Percentiles rank a stretch among this genome's conserved stretches.
Evolutionary conservation across 2,329 filamentous ascomycete species (phyloP).

Genomic region (Cladosporium cucumerinum): DNA sequence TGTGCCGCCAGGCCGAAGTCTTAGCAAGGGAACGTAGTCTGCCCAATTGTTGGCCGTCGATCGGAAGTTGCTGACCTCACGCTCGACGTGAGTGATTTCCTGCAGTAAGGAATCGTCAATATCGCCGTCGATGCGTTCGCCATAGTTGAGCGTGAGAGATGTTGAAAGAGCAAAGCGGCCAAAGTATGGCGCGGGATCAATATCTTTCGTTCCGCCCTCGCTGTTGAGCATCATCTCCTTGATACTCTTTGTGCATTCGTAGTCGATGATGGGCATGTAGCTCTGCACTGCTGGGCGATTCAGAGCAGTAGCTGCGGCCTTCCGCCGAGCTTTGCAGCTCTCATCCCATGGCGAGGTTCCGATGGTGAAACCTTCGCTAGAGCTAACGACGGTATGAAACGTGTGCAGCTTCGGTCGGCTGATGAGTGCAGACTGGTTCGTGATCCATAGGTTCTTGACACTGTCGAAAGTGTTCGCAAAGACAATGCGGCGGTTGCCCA

Average conservation of each 20-base stretch:
- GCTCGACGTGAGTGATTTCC: constrained; percentile 73
- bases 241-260: constrained; percentile 69
- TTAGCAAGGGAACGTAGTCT: constrained; percentile 75
- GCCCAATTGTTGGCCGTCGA: constrained; percentile 76
- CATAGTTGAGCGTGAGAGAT: constrained; percentile 74
- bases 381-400: constrained; percentile 75
- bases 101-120: constrained; percentile 64
- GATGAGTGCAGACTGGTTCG: constrained; percentile 72
- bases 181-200: constrained; percentile 71
- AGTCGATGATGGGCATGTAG: constrained; percentile 79
- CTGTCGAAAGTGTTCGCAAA: constrained; percentile 77
- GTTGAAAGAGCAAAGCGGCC: constrained; percentile 75
- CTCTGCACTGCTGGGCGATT: constrained; percentile 72
- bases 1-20: constrained; percentile 62
- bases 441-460: constrained; percentile 72
- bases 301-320: constrained; percentile 73
- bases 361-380: constrained; percentile 75
- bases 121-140: constrained; percentile 69
- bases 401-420: constrained; percentile 76
- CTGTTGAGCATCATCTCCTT: constrained; percentile 67
- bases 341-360: constrained; percentile 83
- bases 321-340: constrained; percentile 71
- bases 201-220: constrained; percentile 57
- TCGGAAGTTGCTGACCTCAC: constrained; percentile 70
- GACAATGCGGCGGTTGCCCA: constrained; percentile 70